These are phyloP conservation scores for Venturiaceae sp. DNA, from an alignment of 2,329 filamentous ascomycete species.

Conservation along the genomic window DNA sequence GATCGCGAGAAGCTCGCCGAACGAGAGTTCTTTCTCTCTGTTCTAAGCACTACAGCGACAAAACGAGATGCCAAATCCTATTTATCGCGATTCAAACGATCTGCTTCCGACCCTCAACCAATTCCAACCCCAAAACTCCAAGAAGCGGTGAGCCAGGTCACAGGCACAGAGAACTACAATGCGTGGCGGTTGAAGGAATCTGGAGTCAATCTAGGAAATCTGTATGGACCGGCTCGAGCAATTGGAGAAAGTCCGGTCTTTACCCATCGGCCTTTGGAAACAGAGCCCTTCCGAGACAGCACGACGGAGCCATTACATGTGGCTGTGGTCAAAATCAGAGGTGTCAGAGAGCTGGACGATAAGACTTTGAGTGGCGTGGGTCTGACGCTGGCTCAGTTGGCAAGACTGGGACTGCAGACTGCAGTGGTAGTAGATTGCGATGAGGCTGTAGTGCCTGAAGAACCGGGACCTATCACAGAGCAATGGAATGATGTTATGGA, in stretches of 20 bases:
- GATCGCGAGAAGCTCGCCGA: conserved; percentile 1
- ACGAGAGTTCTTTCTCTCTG: conserved; percentile 68
- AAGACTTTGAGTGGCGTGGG: conserved; percentile 64
- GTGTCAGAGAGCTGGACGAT: conserved; percentile 61
- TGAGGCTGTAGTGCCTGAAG: conserved; percentile 26
- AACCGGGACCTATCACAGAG: conserved; percentile 14
- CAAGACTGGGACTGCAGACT: conserved; percentile 69
- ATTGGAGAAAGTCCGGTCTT: conserved; percentile 53
- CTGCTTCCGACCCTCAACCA: conserved; percentile 11
- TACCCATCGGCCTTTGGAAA: conserved; percentile 38
- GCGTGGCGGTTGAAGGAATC: conserved; percentile 26
- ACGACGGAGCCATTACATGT: conserved; percentile 52
- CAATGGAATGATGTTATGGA: conserved; percentile 38
- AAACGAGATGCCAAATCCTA: conserved; percentile 90
- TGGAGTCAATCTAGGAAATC: conserved; percentile 50
- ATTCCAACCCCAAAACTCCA: conserved; percentile 8
- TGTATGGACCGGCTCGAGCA: conserved; percentile 49
- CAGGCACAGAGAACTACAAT: conserved; percentile 19
- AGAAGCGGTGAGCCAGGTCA: conserved; percentile 11
- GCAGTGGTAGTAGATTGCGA: conserved; percentile 73
- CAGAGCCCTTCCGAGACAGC: conserved; percentile 12
- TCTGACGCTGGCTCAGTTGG: conserved; percentile 74
- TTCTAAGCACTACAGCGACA: conserved; percentile 81
- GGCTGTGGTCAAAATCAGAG: conserved; percentile 75
- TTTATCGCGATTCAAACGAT: conserved; percentile 66